Conservation (phyloP, 495 filamentous ascomycete species). For the Tuber calosporum region DNA sequence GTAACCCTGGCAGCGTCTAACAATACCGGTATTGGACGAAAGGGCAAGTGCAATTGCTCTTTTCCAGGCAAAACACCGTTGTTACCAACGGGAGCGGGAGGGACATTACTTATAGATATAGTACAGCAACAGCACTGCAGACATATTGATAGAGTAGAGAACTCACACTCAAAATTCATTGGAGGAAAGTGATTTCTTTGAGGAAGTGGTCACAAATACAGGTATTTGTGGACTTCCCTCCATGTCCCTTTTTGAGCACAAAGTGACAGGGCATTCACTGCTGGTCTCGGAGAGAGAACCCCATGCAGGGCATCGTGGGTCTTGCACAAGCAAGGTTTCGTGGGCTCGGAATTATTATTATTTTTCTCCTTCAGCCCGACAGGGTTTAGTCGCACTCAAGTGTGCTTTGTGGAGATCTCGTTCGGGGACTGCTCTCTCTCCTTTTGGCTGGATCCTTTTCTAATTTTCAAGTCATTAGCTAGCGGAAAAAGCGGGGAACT, state of each 20-base stretch:
- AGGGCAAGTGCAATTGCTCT: conserved; percentile 2
- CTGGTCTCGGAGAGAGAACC: neutral
- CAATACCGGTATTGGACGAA: conserved; percentile 1
- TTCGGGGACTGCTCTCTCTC: conserved; percentile 34
- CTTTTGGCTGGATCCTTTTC: conserved; percentile 17
- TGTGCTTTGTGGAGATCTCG: conserved; percentile 17
- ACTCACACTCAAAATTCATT: neutral
- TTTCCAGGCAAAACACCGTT: neutral
- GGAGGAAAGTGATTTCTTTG: neutral
- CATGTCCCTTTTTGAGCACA: neutral
- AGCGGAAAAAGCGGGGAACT: conserved; percentile 3
- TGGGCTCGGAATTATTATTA: too few species aligned
- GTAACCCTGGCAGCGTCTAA: neutral
- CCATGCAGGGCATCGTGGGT: neutral
- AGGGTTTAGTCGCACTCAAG: neutral
- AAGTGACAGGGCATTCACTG: neutral
- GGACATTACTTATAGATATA: conserved; percentile 1
- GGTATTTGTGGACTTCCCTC: neutral
- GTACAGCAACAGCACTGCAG: neutral
- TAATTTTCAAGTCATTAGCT: neutral
- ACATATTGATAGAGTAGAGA: neutral
- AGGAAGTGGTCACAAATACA: neutral
- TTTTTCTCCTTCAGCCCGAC: neutral
- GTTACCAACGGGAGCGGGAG: conserved; percentile 3
- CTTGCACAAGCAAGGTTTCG: neutral